Base-by-base conservation (phyloP, 108 stramenopile species). In the Hondaea fermentalgiana region DNA sequence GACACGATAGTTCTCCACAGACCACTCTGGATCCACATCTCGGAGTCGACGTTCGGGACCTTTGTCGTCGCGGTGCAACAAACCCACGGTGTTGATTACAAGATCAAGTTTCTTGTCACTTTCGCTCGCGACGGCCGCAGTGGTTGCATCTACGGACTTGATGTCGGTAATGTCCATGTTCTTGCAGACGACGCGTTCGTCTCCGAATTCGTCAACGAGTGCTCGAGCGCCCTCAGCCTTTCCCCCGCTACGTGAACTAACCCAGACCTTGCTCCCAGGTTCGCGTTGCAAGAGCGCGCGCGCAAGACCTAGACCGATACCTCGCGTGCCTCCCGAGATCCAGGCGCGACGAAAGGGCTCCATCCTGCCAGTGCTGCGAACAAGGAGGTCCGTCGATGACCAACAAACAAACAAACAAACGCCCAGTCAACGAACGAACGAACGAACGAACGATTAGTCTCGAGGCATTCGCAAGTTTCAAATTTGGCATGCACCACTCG, bases 11-110 rank as follows among this genome's bases (percentile, higher is more conserved):
- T 57, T 93, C 28, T 43, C 89, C 88, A 69, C 88, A 72, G 96
- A 72, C 96, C 97, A 97, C 12, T 94, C 95, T 49, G 95, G 91
- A 28, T 97, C 95, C 8, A 98, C 91, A 58, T 91, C 92, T 3
- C 89, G 43, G 6, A 96, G 29, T 58, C 94, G 90, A 72, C 96
- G 91, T 92, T 97, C 97, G 42, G 97, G 97, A 5, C 95, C 95
- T 0, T 95, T 93, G 5, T 51, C 88, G 0, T 90, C 94, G 87
- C 95, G 95, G 57, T 95, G 95, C 43, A 97, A 87, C 59, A 97
- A 88, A 10, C 97, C 97, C 43, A 95, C 96, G 12, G 95, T 95
- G 89, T 97, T 96, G 59, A 96, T 89, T 1, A 97, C 88, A 0
- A 92, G 60, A 88, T 97, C 96, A 16, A 97, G 94, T 23, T 69